Evolutionary conservation across 2,329 filamentous ascomycete species (phyloP).

Genomic region (Colletotrichum echinochloae): DNA sequence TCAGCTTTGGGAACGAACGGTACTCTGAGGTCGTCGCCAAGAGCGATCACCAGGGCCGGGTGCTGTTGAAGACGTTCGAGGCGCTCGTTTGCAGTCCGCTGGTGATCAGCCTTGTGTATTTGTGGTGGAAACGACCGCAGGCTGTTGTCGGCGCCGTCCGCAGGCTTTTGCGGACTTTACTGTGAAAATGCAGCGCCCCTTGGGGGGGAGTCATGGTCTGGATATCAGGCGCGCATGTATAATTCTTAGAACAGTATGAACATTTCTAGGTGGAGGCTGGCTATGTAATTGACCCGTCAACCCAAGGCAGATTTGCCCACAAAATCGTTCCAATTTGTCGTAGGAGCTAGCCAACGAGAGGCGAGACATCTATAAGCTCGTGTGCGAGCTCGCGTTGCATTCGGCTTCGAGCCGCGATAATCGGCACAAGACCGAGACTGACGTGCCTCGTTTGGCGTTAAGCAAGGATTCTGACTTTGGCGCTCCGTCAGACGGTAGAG

Average conservation of each 20-base stretch:
- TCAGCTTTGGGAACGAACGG: conserved; percentile 93
- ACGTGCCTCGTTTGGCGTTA: background rate
- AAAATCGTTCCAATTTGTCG: no score
- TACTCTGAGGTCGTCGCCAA: conserved; percentile 84
- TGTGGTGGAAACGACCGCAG: conserved; percentile 42
- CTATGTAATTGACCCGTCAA: no score
- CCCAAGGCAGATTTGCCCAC: no score
- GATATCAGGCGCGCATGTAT: background rate
- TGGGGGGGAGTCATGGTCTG: no score
- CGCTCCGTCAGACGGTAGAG: background rate
- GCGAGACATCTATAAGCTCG: no score
- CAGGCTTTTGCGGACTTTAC: conserved; percentile 14
- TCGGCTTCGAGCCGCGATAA: background rate
- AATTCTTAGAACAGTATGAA: background rate
- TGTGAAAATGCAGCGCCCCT: background rate
- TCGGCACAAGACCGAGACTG: background rate
- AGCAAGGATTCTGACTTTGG: no score
- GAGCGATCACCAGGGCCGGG: conserved; percentile 75
- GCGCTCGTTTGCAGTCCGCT: conserved; percentile 38
- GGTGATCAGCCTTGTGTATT: conserved; percentile 27
- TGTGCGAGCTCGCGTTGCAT: background rate
- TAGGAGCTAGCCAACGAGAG: no score
- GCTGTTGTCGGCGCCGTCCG: conserved; percentile 24
- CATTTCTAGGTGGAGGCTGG: no score
- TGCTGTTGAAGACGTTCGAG: conserved; percentile 58